Evolutionary conservation across 805 yeast species (phyloP), one percentile per base, ranked within the genome.

Genomic region (Starmerella asiatica): DNA sequence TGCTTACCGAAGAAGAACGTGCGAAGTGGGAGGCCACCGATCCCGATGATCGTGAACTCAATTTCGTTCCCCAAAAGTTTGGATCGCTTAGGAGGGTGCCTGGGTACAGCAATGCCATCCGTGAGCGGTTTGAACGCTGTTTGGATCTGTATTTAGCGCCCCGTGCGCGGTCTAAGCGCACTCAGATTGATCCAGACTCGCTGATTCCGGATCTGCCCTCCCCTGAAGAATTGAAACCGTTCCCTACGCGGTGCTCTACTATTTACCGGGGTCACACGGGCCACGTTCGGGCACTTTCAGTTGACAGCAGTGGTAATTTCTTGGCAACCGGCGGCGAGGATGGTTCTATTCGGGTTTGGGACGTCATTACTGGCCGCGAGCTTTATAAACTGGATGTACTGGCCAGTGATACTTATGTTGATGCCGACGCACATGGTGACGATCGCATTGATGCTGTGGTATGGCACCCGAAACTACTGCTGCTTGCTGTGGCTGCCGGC

Each of bases 251-350:
- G 55, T 76, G 91, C 50, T 79, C 96, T 3, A 85, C 94, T 4
- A 62, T 75, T 2, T 88, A 74, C 58, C 69, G 69, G 45, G 98
- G 98, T 23, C 98, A 88, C 58, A 63, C 64, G 32, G 94, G 79
- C 32, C 77, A 77, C 53, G 76, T 91, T 36, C 76, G 98, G 59
- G 69, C 88, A 2, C 56, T 91, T 21, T 73, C 86, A 7, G 71
- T 88, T 35, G 94, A 88, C 57, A 93, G 94, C 37, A 68, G 76
- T 24, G 98, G 98, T 4, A 68, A 79, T 52, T 91, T 94, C 91
- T 66, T 91, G 41, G 98, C 98, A 17, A 91, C 98, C 3, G 98
- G 96, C 43, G 81, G 94, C 15, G 97, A 91, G 58, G 98, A 91
- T 58, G 97, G 97, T 40, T 72, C 86, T 15, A 86, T 91, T 5